These are phyloP conservation scores for Curvularia sp. DNA, from an alignment of 2,329 filamentous ascomycete genomes.

Conservation along the genomic window DNA sequence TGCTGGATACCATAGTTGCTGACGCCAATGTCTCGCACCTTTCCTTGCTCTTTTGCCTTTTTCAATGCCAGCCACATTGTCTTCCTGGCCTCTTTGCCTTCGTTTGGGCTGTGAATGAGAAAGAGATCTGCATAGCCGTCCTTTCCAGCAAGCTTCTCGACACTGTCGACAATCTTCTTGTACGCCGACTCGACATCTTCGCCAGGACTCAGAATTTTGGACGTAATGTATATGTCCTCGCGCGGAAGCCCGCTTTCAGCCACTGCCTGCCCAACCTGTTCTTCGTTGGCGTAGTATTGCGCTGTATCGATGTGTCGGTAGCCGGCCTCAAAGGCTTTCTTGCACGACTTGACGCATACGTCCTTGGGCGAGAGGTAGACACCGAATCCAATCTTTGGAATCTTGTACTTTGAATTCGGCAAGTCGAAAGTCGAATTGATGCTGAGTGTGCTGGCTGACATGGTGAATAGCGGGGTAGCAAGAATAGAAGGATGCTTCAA, in stretches of 20 bases:
- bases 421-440: conserved; percentile 60
- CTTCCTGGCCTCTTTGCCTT: conserved; percentile 62
- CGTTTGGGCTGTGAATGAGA: conserved; percentile 70
- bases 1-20: conserved; percentile 74
- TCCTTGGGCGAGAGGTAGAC: conserved; percentile 68
- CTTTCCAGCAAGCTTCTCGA: conserved; percentile 63
- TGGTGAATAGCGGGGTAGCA: conserved; percentile 21
- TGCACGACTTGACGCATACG: conserved; percentile 64
- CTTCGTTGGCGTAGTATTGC: conserved; percentile 73
- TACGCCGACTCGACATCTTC: conserved; percentile 66
- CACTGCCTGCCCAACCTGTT: conserved; percentile 70
- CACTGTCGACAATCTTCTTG: conserved; percentile 64
- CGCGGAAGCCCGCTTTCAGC: conserved; percentile 62
- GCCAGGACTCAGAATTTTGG: conserved; percentile 68
- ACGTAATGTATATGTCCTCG: conserved; percentile 71
- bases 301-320: conserved; percentile 73
- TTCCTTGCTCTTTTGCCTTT: conserved; percentile 65
- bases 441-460: conserved; percentile 39
- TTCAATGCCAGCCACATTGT: conserved; percentile 72
- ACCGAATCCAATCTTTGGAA: conserved; percentile 74
- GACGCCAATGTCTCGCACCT: conserved; percentile 71
- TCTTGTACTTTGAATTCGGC: conserved; percentile 58
- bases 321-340: conserved; percentile 63
- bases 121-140: conserved; percentile 74
- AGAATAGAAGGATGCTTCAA: conserved; percentile 12